A percentile compares a stretch with the other conserved stretches of the same genome.
Conservation (phyloP, 2,329 filamentous ascomycete genomes). For the Emericellopsis atlantica region DNA sequence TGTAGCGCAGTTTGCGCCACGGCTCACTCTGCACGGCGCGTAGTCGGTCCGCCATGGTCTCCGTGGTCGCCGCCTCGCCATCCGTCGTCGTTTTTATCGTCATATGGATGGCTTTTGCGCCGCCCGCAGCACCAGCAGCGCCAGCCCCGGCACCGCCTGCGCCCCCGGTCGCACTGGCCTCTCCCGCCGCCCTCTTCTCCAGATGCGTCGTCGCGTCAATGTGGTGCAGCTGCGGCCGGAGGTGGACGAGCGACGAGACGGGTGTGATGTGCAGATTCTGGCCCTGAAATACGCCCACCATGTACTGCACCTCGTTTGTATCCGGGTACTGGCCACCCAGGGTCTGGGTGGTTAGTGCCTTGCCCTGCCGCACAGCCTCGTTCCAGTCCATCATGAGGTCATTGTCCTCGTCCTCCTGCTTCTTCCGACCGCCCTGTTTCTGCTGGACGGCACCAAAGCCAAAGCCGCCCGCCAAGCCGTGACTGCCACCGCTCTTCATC, state of each 20-base stretch:
- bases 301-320: slow-evolving; percentile 65
- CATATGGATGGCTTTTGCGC: slow-evolving; percentile 70
- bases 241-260: slow-evolving; percentile 69
- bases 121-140: slow-evolving; percentile 18
- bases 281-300: slow-evolving; percentile 82
- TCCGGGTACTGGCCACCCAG: slow-evolving; percentile 70
- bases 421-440: slow-evolving; percentile 19
- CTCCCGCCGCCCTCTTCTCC: slow-evolving; percentile 31
- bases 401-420: slow-evolving; percentile 26
- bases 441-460: slow-evolving; percentile 41
- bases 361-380: slow-evolving; percentile 55
- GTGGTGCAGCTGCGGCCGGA: slow-evolving; percentile 87
- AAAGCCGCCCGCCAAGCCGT: slow-evolving; percentile 63
- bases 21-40: slow-evolving; percentile 67
- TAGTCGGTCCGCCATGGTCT: slow-evolving; percentile 66
- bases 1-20: slow-evolving; percentile 70
- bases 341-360: slow-evolving; percentile 69
- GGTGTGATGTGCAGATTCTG: slow-evolving; percentile 79
- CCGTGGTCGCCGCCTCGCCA: slow-evolving; percentile 49
- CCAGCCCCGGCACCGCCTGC: slow-evolving; percentile 18
- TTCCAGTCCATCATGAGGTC: slow-evolving; percentile 46
- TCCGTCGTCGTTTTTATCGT: slow-evolving; percentile 68
- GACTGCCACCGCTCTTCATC: slow-evolving; percentile 49
- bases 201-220: slow-evolving; percentile 74
- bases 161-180: slow-evolving; percentile 7